A percentile compares a stretch with the other conserved stretches of the same genome.
These are phyloP conservation scores for Nemophila menziesii DNA, from an alignment of 257 asterid species.

Conservation along the genomic window DNA sequence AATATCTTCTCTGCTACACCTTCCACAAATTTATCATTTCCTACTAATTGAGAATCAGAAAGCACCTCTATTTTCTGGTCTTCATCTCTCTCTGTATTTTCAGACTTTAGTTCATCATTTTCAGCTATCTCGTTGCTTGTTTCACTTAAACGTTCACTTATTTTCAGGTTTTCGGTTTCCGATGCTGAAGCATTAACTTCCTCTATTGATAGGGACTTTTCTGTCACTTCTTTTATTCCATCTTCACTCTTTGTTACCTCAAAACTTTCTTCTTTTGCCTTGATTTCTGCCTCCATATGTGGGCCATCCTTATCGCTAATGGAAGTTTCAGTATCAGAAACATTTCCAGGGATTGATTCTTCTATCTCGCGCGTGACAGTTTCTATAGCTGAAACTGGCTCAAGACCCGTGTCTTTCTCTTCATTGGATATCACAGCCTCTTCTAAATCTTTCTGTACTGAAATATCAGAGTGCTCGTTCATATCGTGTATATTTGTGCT, in stretches of 20 bases:
- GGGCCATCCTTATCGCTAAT: slow-evolving; percentile 15
- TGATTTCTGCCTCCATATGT: slow-evolving; percentile 8
- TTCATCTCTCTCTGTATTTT: slow-evolving; percentile 15
- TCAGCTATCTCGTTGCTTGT: background rate
- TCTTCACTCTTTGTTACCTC: slow-evolving; percentile 9
- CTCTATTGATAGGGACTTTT: slow-evolving; percentile 1
- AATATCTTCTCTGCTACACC: slow-evolving; percentile 4
- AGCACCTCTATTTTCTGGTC: slow-evolving; percentile 22
- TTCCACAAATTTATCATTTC: slow-evolving; percentile 7
- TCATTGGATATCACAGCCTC: background rate
- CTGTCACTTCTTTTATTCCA: slow-evolving; percentile 6
- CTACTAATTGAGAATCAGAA: too few species aligned
- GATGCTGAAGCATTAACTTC: background rate
- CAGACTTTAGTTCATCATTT: slow-evolving; percentile 20
- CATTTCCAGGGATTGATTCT: slow-evolving; percentile 4
- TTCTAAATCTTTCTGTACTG: too few species aligned
- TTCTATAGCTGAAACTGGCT: background rate
- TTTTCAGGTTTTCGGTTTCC: background rate
- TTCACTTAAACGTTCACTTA: background rate
- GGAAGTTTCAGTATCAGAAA: too few species aligned
- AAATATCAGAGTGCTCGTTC: slow-evolving; percentile 6
- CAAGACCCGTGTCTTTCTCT: background rate
- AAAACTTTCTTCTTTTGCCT: slow-evolving; percentile 13
- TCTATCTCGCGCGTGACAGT: slow-evolving; percentile 4
- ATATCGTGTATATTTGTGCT: background rate